A percentile compares a stretch with the other conserved stretches of the same genome.
phyloP scores from a whole-genome alignment of 345 rosid species.

The Bruguiera sexangula region DNA sequence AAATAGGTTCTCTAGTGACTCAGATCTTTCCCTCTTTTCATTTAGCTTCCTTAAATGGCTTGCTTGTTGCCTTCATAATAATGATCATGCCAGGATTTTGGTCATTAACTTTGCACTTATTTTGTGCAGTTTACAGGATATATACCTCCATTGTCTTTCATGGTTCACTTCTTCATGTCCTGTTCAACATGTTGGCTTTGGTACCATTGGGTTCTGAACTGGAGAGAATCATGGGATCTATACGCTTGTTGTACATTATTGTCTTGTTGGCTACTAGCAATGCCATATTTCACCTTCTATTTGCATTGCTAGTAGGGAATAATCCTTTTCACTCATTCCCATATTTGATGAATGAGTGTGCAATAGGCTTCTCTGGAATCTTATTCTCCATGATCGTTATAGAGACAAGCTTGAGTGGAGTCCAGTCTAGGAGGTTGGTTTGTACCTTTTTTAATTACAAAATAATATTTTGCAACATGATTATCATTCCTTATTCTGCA shows the following conservation, averaged over 20 bases:
- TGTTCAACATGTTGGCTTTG: conserved; percentile 96
- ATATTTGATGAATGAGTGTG: conserved; percentile 67
- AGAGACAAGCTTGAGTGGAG: conserved; percentile 94
- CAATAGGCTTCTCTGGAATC: conserved; percentile 91
- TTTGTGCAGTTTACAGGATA: conserved; percentile 75
- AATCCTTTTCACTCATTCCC: conserved; percentile 49
- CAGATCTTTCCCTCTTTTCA: not conserved
- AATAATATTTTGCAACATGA: not conserved
- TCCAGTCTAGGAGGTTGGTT: conserved; percentile 74
- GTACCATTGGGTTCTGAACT: conserved; percentile 93
- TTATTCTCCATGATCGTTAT: conserved; percentile 90
- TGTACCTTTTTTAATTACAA: not conserved
- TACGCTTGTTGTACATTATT: conserved; percentile 67
- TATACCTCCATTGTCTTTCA: conserved; percentile 78
- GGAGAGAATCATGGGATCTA: conserved; percentile 96
- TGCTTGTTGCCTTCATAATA: not conserved
- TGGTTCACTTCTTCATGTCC: conserved; percentile 83
- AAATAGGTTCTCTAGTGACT: not conserved
- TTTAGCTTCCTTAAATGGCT: not conserved
- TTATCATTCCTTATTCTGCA: not conserved
- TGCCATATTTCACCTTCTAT: conserved; percentile 69
- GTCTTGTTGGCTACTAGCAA: conserved; percentile 79
- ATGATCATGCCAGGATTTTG: not conserved
- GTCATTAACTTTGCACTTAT: conserved; percentile 12
- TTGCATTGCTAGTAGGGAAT: conserved; percentile 58